Conservation (phyloP, 1,284 basidiomycete species). For the Thelephora terrestris region DNA sequence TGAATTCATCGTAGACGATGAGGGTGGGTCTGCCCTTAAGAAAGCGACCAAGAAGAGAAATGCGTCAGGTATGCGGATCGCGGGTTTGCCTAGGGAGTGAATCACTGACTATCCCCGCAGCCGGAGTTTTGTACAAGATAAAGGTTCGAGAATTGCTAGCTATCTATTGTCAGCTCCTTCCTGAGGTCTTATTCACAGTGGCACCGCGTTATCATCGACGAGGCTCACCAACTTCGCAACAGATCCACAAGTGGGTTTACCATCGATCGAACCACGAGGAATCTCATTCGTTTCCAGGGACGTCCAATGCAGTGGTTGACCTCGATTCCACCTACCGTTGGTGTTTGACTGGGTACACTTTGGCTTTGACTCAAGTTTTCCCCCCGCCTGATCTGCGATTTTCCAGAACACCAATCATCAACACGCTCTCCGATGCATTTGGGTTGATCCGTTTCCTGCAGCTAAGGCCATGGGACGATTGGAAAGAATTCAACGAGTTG, state of each 20-base stretch:
- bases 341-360: slow-evolving; percentile 42
- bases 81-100: not conserved
- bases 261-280: slow-evolving; percentile 1
- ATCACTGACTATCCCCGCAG: slow-evolving; percentile 15
- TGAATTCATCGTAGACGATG: slow-evolving; percentile 32
- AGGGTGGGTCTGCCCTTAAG: slow-evolving; percentile 16
- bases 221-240: slow-evolving; percentile 47
- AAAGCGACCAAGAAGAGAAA: slow-evolving; percentile 22
- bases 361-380: not conserved
- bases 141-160: slow-evolving; percentile 22
- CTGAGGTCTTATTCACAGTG: slow-evolving; percentile 23
- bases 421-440: slow-evolving; percentile 41
- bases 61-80: slow-evolving; percentile 19
- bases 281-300: slow-evolving; percentile 21
- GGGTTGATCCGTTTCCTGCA: slow-evolving; percentile 41
- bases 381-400: not conserved
- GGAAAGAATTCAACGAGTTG: slow-evolving; percentile 33
- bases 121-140: slow-evolving; percentile 37
- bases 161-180: slow-evolving; percentile 1
- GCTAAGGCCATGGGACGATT: slow-evolving; percentile 43
- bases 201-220: slow-evolving; percentile 43
- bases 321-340: slow-evolving; percentile 36
- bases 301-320: slow-evolving; percentile 37
- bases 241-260: slow-evolving; percentile 26
- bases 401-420: slow-evolving; percentile 46